Evolutionary conservation across 768 basidiomycete genomes (phyloP), one percentile per base, ranked within the genome.

Genomic region (Phanerochaete sordida): DNA sequence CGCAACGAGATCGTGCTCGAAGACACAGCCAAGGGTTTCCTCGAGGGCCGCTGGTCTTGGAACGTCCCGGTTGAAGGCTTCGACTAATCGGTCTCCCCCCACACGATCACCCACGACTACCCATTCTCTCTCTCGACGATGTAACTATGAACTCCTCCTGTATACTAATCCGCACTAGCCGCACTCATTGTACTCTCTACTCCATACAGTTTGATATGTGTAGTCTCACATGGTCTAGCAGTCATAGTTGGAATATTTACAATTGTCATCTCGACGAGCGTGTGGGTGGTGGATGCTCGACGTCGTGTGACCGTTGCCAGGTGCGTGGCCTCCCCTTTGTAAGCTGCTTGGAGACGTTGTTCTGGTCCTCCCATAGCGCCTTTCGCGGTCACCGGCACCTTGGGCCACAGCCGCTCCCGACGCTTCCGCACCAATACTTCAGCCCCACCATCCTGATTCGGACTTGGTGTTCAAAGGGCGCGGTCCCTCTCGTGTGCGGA

Each of bases 1-100:
- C 84, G 97, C 31, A 95, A 97, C 72, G 90, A 94, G 72, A 95
- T 98, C 68, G 83, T 99, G 65, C 76, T 98, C 35, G 93, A 96
- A 67, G 97, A 98, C 73, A 98, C 96, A 0, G 91, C 95, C 0
- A 84, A 81, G 61, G 95, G 95, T 4, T 95, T 92, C 76, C 72
- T 86, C 44, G 95, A 97, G 53, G 91, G 85, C 11, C 76, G 93
- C 59, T 95, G 93, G 93, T 79, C 67, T 64, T 94, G 91, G 93
- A 93, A 93, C 68, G 76, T 76, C 2, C 23, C 73, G 7, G 84
- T 93, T 5, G 87, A 88, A 3, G 90, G 89, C 37, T 88, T 90
- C 64, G 88, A 90, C 23, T 62, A 37, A 53, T 49, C 15, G 15
- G 31, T n/a, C 23, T 15, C 53, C 35, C 31, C 30, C 26, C 15